Evolutionary conservation across 345 rosid species (phyloP).

Genomic region (Brassica rapa): DNA sequence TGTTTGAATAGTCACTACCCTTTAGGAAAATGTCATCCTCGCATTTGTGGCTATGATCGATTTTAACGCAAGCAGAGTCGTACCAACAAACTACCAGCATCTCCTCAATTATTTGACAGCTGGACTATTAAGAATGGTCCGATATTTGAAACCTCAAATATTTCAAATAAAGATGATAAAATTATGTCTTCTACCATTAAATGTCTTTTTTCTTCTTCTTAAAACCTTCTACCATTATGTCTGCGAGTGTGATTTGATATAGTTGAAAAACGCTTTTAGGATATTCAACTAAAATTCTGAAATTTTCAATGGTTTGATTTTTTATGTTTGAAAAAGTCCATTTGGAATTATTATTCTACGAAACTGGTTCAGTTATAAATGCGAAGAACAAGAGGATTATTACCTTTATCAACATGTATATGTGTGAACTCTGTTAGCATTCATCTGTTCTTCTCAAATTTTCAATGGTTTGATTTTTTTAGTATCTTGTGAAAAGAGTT

Average conservation of each 20-base stretch:
- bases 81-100: neutral
- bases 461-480: neutral
- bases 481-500: neutral
- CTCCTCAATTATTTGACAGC: neutral
- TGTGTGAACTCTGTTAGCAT: neutral
- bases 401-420: neutral
- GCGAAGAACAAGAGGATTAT: neutral
- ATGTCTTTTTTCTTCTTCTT: neutral
- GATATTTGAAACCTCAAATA: neutral
- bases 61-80: conserved; percentile 2
- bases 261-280: neutral
- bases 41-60: neutral
- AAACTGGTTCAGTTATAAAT: neutral
- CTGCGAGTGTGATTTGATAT: neutral
- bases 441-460: neutral
- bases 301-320: neutral
- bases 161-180: neutral
- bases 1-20: neutral
- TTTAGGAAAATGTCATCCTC: neutral
- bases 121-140: neutral
- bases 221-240: neutral
- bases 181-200: neutral
- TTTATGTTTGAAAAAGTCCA: neutral
- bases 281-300: neutral
- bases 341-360: neutral